Conservation (phyloP, 2,329 filamentous ascomycete genomes). For the Lomentospora prolificans region DNA sequence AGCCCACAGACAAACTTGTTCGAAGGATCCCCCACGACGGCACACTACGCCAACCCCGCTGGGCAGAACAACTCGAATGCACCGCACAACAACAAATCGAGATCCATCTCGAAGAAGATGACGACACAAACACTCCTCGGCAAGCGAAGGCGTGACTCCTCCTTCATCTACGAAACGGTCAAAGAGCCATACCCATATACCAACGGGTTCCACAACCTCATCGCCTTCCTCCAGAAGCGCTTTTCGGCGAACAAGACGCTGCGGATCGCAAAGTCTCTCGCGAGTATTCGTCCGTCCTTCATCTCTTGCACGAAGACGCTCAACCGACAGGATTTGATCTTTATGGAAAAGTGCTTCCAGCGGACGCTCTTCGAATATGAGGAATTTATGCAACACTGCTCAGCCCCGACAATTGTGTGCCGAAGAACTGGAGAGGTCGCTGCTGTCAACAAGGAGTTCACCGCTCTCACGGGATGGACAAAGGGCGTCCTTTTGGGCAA, state of each 20-base stretch:
- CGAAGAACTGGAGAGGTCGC: constrained; percentile 91
- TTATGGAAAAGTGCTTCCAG: constrained; percentile 97
- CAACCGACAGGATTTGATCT: constrained; percentile 79
- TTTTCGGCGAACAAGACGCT: constrained; percentile 69
- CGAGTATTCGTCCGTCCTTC: constrained; percentile 84
- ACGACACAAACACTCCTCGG: constrained; percentile 41
- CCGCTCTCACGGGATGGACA: constrained; percentile 89
- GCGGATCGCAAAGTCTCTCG: constrained; percentile 77
- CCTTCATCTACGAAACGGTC: constrained; percentile 78
- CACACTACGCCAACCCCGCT: constrained; percentile 7
- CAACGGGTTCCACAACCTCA: constrained; percentile 79
- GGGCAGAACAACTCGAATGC: constrained; percentile 13
- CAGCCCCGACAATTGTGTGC: constrained; percentile 85
- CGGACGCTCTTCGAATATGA: constrained; percentile 87
- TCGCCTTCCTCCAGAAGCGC: constrained; percentile 67
- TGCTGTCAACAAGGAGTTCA: constrained; percentile 91
- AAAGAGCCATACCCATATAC: constrained; percentile 89
- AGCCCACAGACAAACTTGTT: constrained; percentile 48
- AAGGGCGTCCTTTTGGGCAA: constrained; percentile 82
- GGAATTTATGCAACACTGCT: constrained; percentile 79
- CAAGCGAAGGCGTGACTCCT: constrained; percentile 61
- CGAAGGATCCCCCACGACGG: constrained; percentile 35
- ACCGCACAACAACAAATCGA: constrained; percentile 29
- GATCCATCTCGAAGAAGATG: constrained; percentile 29
- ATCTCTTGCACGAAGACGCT: constrained; percentile 87